These are phyloP conservation scores for Chloropicon primus DNA, from an alignment of 139 green algal species.

Conservation along the genomic window DNA sequence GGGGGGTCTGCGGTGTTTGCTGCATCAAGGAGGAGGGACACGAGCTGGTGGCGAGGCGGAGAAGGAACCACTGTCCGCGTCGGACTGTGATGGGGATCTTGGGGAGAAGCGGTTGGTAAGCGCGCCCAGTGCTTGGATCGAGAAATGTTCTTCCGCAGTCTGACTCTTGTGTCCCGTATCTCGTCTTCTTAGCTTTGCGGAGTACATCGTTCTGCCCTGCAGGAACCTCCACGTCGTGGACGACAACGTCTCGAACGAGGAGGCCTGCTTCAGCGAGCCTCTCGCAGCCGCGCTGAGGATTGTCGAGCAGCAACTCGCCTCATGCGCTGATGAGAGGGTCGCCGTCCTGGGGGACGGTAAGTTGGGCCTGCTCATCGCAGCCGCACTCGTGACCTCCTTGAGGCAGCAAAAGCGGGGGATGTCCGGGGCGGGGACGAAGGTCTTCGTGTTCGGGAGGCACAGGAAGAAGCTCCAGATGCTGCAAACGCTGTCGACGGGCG, in stretches of 20 bases:
- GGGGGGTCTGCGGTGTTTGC: conserved; percentile 8
- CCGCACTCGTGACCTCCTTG: conserved; percentile 17
- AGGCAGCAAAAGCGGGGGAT: neutral
- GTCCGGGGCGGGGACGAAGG: neutral
- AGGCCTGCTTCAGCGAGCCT: conserved; percentile 53
- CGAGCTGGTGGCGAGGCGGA: neutral
- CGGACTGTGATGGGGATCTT: conserved; percentile 64
- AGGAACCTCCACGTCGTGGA: conserved; percentile 49
- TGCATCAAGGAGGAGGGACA: neutral
- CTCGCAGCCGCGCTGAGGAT: conserved; percentile 55
- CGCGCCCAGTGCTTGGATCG: neutral
- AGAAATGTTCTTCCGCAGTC: too few species aligned
- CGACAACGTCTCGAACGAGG: conserved; percentile 27
- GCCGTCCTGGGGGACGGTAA: conserved; percentile 53
- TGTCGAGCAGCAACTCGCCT: conserved; percentile 42
- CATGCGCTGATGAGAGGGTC: neutral
- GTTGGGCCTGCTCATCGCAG: conserved; percentile 42
- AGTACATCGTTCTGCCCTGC: conserved; percentile 39
- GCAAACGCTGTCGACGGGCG: neutral
- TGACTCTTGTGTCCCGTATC: too few species aligned
- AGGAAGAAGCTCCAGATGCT: conserved; percentile 37
- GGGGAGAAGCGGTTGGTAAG: neutral
- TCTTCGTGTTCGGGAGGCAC: conserved; percentile 43
- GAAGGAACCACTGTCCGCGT: conserved; percentile 4
- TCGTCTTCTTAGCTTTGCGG: conserved; percentile 12